These are phyloP conservation scores for Hebeloma cylindrosporum DNA, from an alignment of 768 basidiomycete species.

Conservation along the genomic window DNA sequence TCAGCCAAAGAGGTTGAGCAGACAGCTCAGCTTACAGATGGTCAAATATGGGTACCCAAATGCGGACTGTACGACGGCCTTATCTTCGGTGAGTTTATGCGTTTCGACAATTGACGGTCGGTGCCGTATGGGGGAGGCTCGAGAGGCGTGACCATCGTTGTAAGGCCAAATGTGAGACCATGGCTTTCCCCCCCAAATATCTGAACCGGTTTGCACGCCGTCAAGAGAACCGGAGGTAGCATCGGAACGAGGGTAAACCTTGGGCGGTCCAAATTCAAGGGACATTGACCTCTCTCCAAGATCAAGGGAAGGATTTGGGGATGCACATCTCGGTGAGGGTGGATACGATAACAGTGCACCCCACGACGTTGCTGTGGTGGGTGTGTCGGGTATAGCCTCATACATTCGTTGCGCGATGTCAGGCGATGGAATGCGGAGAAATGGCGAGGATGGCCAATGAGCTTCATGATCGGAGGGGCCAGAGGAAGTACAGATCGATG, in stretches of 20 bases:
- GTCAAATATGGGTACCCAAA: conserved; percentile 25
- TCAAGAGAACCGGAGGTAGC: not conserved
- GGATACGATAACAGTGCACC: conserved; percentile 46
- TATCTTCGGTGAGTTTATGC: too few species aligned
- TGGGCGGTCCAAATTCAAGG: conserved; percentile 2
- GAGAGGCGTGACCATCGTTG: too few species aligned
- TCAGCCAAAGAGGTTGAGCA: not conserved
- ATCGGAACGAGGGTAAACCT: conserved; percentile 1
- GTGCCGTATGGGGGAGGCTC: too few species aligned
- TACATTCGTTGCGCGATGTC: conserved; percentile 58
- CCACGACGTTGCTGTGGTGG: conserved; percentile 51
- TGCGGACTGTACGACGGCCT: not conserved
- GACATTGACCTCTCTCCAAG: conserved; percentile 18
- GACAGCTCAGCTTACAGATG: conserved; percentile 37
- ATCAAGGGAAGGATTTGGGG: conserved; percentile 20
- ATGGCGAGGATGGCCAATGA: conserved; percentile 27
- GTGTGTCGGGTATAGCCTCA: conserved; percentile 54
- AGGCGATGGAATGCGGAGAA: conserved; percentile 49
- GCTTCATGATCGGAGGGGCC: conserved; percentile 52
- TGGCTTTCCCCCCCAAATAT: not conserved
- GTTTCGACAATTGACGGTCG: too few species aligned
- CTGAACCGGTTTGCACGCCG: too few species aligned
- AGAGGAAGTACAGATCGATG: conserved; percentile 54
- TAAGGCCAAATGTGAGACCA: conserved; percentile 31
- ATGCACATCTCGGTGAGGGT: conserved; percentile 21